A percentile compares a stretch with the other conserved stretches of the same genome.
Evolutionary conservation across 2,329 filamentous ascomycete species (phyloP).

Genomic region (Aureobasidium sp.): DNA sequence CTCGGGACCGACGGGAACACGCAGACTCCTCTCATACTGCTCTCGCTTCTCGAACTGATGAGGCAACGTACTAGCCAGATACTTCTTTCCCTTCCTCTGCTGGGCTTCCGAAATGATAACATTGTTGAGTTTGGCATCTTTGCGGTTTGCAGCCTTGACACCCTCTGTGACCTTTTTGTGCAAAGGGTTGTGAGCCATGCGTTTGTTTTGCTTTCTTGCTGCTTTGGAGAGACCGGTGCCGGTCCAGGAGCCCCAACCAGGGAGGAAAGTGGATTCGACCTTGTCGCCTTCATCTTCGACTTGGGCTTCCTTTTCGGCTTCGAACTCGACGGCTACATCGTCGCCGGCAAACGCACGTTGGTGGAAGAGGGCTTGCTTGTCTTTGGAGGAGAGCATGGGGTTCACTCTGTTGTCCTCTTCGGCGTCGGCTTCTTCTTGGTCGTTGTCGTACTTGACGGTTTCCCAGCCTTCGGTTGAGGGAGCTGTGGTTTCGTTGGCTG

Average conservation of each 20-base stretch:
- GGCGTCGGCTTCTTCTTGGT: constrained; percentile 20
- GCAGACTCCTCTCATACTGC: constrained; percentile 83
- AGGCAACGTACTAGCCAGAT: constrained; percentile 73
- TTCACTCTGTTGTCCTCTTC: constrained; percentile 17
- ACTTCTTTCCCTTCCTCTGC: constrained; percentile 84
- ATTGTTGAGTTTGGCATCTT: constrained; percentile 70
- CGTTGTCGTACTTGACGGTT: constrained; percentile 29
- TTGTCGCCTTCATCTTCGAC: constrained; percentile 74
- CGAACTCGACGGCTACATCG: constrained; percentile 73
- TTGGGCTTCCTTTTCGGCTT: constrained; percentile 64
- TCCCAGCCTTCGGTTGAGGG: constrained; percentile 36
- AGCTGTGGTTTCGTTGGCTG: constrained; percentile 19
- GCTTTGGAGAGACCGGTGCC: constrained; percentile 71
- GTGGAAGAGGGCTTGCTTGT: constrained; percentile 59
- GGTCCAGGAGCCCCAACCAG: constrained; percentile 90
- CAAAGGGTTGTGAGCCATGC: constrained; percentile 43
- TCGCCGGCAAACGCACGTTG: constrained; percentile 77
- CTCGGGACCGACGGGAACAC: constrained; percentile 82
- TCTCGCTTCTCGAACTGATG: constrained; percentile 79
- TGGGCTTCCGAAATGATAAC: constrained; percentile 92
- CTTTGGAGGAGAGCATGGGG: constrained; percentile 20
- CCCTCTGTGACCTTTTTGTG: constrained; percentile 55
- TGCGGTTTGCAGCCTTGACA: constrained; percentile 64
- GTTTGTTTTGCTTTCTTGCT: constrained; percentile 53
- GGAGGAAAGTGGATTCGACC: constrained; percentile 71